Conservation (phyloP, 202 grass and related monocot genomes). For the Miscanthus sacchariflorus region DNA sequence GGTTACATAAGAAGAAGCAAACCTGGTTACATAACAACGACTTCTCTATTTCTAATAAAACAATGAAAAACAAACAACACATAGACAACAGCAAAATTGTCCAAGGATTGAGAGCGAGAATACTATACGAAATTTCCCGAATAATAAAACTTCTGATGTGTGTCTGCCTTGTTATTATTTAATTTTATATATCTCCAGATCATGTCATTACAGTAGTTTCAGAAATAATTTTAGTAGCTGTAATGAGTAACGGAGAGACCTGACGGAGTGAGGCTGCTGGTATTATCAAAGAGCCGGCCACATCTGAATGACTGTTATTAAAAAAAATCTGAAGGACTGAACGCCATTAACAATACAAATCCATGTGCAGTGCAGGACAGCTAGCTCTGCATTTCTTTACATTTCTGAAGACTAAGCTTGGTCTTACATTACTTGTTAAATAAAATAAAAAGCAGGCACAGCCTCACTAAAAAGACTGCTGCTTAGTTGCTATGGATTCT, state of each 20-base stretch:
- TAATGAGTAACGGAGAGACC: background rate
- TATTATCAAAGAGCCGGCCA: background rate
- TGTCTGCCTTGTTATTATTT: background rate
- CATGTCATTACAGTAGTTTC: background rate
- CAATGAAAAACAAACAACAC: too few relatives aligned
- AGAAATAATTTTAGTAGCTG: background rate
- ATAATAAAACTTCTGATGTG: background rate
- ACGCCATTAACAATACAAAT: conserved; percentile 32
- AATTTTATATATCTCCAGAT: background rate
- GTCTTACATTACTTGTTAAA: conserved; percentile 60
- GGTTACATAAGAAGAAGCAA: too few relatives aligned
- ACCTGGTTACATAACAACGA: too few relatives aligned
- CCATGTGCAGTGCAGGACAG: conserved; percentile 47
- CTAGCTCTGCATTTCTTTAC: conserved; percentile 35
- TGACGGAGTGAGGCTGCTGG: background rate
- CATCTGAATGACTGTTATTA: conserved; percentile 11
- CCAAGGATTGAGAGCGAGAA: too few relatives aligned
- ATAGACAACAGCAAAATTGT: background rate
- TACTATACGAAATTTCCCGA: too few relatives aligned
- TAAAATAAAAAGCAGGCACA: conserved; percentile 15
- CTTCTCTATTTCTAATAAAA: too few relatives aligned
- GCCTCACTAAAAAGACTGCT: background rate
- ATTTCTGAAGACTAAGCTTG: conserved; percentile 37
- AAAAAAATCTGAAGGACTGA: background rate
- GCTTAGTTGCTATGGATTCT: background rate